These are phyloP conservation scores for Fusarium chuoi DNA, from an alignment of 2,329 filamentous ascomycete genomes.

Conservation along the genomic window DNA sequence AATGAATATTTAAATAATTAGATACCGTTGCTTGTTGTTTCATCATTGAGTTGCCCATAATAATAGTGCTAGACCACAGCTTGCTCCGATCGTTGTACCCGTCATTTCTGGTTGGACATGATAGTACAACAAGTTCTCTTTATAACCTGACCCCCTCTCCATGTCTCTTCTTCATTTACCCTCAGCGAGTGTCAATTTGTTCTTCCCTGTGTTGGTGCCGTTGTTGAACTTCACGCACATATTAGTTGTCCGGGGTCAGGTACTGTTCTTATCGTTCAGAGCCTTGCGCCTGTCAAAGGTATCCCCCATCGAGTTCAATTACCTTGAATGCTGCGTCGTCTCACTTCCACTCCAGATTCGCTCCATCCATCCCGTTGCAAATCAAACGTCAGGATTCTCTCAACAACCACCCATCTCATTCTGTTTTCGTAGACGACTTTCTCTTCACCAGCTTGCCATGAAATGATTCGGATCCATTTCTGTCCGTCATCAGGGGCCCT, in stretches of 20 bases:
- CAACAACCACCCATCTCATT: conserved; percentile 53
- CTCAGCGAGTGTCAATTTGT: not conserved
- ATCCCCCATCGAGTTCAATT: not conserved
- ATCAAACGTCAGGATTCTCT: conserved; percentile 52
- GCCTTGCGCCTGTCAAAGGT: not conserved
- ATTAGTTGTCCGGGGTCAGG: not conserved
- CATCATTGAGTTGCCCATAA: not conserved
- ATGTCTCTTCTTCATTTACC: not conserved
- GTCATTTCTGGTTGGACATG: not conserved
- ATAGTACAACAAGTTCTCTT: not conserved
- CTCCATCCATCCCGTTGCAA: conserved; percentile 49
- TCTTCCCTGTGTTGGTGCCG: not conserved
- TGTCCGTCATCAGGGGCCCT: conserved; percentile 36
- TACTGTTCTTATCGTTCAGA: not conserved
- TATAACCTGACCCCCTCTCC: not conserved
- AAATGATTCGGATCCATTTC: conserved; percentile 48
- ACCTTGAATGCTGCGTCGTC: conserved; percentile 21
- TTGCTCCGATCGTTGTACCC: not conserved
- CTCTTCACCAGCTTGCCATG: conserved; percentile 46
- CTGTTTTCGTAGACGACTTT: conserved; percentile 46
- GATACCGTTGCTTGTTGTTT: not conserved
- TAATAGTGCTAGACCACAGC: not conserved
- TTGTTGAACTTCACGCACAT: not conserved
- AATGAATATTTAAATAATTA: not conserved
- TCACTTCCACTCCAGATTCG: conserved; percentile 42